Conservation (phyloP, 169 alveolate genomes). For the Cryptosporidium sp. region DNA sequence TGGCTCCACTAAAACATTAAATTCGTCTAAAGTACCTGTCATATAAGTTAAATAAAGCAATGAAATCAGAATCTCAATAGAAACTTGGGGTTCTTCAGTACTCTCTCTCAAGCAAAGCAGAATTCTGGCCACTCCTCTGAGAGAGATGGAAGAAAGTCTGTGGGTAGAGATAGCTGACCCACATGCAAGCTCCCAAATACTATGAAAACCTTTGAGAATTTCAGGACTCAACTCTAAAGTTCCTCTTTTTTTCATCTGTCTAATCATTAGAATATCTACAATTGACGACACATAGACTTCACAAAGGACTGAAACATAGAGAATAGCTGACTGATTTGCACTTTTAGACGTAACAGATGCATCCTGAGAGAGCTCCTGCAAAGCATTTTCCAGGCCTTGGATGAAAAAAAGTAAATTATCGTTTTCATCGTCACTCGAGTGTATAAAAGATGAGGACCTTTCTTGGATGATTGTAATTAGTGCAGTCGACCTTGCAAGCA, state of each 20-base stretch:
- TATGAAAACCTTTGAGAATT: constrained; percentile 3
- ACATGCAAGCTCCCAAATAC: constrained; percentile 35
- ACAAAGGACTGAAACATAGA: constrained; percentile 34
- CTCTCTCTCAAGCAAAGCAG: constrained; percentile 29
- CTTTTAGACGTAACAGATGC: background rate
- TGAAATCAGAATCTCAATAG: constrained; percentile 14
- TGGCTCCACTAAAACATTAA: constrained; percentile 37
- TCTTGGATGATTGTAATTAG: constrained; percentile 24
- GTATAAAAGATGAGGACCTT: background rate
- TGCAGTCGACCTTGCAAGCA: constrained; percentile 62
- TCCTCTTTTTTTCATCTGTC: constrained; percentile 46
- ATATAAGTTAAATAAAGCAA: constrained; percentile 31
- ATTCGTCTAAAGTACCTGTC: constrained; percentile 35
- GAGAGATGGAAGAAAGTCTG: constrained; percentile 58
- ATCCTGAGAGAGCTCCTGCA: background rate
- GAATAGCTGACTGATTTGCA: constrained; percentile 1
- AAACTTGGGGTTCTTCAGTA: background rate
- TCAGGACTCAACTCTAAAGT: background rate
- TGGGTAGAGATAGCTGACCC: constrained; percentile 17
- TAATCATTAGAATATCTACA: constrained; percentile 42
- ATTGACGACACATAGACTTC: constrained; percentile 59
- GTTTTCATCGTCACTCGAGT: background rate
- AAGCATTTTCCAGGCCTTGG: constrained; percentile 49
- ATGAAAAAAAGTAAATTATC: constrained; percentile 39
- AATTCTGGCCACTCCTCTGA: constrained; percentile 49